Evolutionary conservation across 768 basidiomycete genomes (phyloP).

Genomic region (Mycena galopus): DNA sequence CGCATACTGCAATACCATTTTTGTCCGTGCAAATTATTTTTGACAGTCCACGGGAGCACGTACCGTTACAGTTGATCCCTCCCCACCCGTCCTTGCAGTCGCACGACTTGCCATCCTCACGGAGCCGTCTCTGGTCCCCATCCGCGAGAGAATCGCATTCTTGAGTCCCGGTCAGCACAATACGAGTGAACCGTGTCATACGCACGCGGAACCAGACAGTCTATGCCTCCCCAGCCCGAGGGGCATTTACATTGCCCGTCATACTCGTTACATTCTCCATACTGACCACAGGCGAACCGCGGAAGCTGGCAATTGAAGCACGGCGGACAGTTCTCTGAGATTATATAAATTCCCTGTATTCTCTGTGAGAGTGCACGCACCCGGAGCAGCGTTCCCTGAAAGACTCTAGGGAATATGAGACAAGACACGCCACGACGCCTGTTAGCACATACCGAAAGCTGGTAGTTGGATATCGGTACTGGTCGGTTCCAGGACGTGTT

Average conservation of each 20-base stretch:
- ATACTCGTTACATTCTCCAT: constrained; percentile 89
- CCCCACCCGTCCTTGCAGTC: constrained; percentile 96
- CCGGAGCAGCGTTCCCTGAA: constrained; percentile 21
- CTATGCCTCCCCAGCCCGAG: constrained; percentile 97
- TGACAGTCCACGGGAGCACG: constrained; percentile 38
- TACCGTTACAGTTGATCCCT: constrained; percentile 98
- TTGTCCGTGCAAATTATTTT: background rate
- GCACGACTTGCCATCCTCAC: constrained; percentile 82
- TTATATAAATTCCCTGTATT: background rate
- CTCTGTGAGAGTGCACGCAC: constrained; percentile 2
- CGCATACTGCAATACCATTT: constrained; percentile 74
- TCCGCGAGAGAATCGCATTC: constrained; percentile 97
- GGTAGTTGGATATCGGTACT: constrained; percentile 32
- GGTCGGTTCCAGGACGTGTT: constrained; percentile 29
- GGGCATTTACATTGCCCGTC: constrained; percentile 98
- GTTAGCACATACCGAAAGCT: constrained; percentile 28
- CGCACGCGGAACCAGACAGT: constrained; percentile 93
- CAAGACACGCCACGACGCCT: background rate
- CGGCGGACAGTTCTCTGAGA: constrained; percentile 76
- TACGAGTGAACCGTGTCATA: constrained; percentile 24
- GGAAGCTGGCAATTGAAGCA: constrained; percentile 98
- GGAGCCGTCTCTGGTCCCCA: constrained; percentile 84
- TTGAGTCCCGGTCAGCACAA: constrained; percentile 45
- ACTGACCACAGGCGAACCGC: constrained; percentile 93
- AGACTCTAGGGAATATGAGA: constrained; percentile 24